Base-by-base conservation (phyloP, 2,329 filamentous ascomycete species). In the Pleurostoma richardsiae region DNA sequence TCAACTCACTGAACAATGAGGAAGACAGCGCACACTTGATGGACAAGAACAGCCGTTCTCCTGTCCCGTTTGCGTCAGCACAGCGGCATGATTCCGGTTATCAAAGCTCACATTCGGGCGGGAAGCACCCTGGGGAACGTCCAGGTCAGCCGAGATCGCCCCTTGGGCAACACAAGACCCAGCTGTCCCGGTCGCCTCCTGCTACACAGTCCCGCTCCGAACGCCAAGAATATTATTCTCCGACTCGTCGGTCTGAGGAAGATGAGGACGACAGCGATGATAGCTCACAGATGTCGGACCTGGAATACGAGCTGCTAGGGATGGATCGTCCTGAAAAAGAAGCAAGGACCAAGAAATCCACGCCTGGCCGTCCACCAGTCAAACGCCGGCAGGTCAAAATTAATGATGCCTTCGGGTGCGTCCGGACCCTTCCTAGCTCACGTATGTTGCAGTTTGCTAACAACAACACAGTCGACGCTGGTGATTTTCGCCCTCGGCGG, bases 221-320 rank as follows among this genome's bases (percentile, higher is more conserved):
- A n/a, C 8, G n/a, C 8, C 8, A 8, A n/a, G 8, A 8, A n/a
- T 8, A 8, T 8, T 36, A 36, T 36, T 36, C 33, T 36, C 19
- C 19, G 19, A 19, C 19, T 19, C 19, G 19, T 19, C 33, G 33
- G 8, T 36, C 33, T 8, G 8, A 36, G 8, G 33, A 36, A 8
- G n/a, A 36, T 36, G 33, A 2, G n/a, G 31, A 29, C 6, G 36
- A 19, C 40, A 46, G 49, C 40, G 51, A 49, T 6, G 39, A 44
- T 36, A 47, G 49, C n/a, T 51, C 49, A 7, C 40, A 26, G n/a
- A 46, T 52, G 41, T 47, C 48, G 19, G 51, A 51, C 19, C 45
- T 51, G n/a, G 51, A 51, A 29, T 49, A 51, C 38, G 51, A 53
- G 47, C 49, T 50, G 11, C 33, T 50, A 30, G 49, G 50, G 5